Percentiles rank a stretch among this genome's conserved stretches.
These are phyloP conservation scores for Groenewaldozyma sp. DNA, from an alignment of 1,139 yeast genomes.

Conservation along the genomic window DNA sequence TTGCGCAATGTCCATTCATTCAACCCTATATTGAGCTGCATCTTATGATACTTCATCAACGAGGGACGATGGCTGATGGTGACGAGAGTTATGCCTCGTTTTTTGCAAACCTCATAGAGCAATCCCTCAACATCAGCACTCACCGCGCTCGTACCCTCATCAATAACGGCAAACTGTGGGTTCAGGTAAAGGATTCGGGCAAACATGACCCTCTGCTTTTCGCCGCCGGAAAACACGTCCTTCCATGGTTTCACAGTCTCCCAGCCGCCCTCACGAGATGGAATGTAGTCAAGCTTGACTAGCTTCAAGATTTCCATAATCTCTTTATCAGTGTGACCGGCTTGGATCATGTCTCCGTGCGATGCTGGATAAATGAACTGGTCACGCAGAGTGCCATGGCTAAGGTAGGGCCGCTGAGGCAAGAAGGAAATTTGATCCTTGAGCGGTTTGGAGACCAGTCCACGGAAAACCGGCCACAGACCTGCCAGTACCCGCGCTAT, in stretches of 20 bases:
- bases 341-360: conserved; percentile 65
- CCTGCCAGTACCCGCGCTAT: conserved; percentile 80
- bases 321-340: conserved; percentile 62
- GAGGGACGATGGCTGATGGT: conserved; percentile 84
- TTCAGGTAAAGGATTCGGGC: conserved; percentile 77
- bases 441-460: conserved; percentile 71
- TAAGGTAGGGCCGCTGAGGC: conserved; percentile 75
- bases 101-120: conserved; percentile 66
- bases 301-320: conserved; percentile 59
- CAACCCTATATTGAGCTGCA: conserved; percentile 52
- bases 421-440: conserved; percentile 64
- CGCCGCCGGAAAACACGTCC: conserved; percentile 91
- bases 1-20: conserved; percentile 37
- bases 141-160: conserved; percentile 91
- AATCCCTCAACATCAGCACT: conserved; percentile 87
- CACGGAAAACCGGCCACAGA: conserved; percentile 83
- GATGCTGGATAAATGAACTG: conserved; percentile 81
- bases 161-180: conserved; percentile 77
- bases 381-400: conserved; percentile 74
- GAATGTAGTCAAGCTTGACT: conserved; percentile 72
- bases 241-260: conserved; percentile 72
- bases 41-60: conserved; percentile 76
- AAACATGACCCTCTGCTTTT: conserved; percentile 83
- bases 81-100: conserved; percentile 63
- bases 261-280: conserved; percentile 54